Evolutionary conservation across 768 basidiomycete genomes (phyloP).

Genomic region (Multifurca ochricompacta): DNA sequence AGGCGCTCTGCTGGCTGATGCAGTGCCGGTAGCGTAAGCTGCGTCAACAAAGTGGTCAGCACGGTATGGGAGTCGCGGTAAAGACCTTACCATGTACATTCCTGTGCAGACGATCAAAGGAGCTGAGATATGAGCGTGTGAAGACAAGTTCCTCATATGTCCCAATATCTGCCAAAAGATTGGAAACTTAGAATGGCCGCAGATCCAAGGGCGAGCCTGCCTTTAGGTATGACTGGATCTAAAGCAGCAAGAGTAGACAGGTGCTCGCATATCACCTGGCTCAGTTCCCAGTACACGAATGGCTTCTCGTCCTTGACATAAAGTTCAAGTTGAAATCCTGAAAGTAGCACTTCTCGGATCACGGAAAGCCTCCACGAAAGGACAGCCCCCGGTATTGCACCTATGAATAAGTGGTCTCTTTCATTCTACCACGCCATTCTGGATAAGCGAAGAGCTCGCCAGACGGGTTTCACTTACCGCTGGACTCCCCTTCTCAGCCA

Average conservation of each 20-base stretch:
- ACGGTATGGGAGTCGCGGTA: not conserved
- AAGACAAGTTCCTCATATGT: constrained; percentile 7
- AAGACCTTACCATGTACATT: constrained; percentile 42
- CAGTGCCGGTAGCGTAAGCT: constrained; percentile 45
- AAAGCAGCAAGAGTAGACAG: constrained; percentile 46
- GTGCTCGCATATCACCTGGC: constrained; percentile 50
- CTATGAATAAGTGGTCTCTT: constrained; percentile 7
- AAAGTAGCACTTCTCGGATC: constrained; percentile 60
- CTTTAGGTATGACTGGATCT: constrained; percentile 31
- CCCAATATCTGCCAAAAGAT: constrained; percentile 1
- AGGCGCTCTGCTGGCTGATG: constrained; percentile 44
- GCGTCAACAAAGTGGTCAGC: not conserved
- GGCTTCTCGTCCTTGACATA: constrained; percentile 60
- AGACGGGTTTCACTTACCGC: constrained; percentile 19
- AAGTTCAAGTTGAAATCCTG: constrained; percentile 71
- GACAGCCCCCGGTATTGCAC: constrained; percentile 37
- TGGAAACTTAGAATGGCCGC: not conserved
- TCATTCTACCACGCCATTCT: constrained; percentile 15
- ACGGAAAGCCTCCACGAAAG: constrained; percentile 52
- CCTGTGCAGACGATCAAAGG: constrained; percentile 40
- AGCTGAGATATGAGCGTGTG: constrained; percentile 7
- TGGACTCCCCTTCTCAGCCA: constrained; percentile 22
- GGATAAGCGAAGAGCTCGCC: not conserved
- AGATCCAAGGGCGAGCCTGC: constrained; percentile 24
- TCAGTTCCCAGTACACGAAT: constrained; percentile 70